These are phyloP conservation scores for Silene latifolia DNA, from an alignment of 148 eudicot genomes.

Conservation along the genomic window DNA sequence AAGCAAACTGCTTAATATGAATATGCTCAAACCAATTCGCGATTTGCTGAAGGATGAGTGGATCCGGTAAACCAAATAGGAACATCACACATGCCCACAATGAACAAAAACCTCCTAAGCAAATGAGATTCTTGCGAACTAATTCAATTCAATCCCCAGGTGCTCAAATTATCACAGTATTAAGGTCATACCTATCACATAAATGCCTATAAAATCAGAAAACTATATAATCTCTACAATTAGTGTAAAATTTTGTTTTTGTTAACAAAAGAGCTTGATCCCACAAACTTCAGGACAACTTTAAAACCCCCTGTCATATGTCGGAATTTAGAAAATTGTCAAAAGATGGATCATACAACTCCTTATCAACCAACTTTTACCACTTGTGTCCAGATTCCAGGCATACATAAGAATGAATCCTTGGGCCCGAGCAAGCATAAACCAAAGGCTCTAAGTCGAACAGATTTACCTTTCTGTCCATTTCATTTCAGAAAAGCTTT, in stretches of 20 bases:
- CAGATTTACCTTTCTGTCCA: too few species aligned
- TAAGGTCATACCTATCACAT: not conserved
- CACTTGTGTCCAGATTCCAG: not conserved
- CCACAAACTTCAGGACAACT: not conserved
- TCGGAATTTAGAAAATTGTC: not conserved
- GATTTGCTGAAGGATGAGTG: too few species aligned
- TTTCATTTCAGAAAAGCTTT: too few species aligned
- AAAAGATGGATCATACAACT: not conserved
- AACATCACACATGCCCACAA: not conserved
- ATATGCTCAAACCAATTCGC: too few species aligned
- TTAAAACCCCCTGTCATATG: not conserved
- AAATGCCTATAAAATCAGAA: not conserved
- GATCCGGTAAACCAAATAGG: not conserved
- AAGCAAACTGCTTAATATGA: too few species aligned
- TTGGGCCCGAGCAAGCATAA: not conserved
- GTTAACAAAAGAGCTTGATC: not conserved
- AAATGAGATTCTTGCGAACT: not conserved
- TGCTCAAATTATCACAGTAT: not conserved
- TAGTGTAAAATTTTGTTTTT: not conserved
- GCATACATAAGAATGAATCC: not conserved
- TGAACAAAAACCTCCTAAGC: not conserved
- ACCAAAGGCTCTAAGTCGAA: too few species aligned
- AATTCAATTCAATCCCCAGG: not conserved
- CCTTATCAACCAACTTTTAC: not conserved
- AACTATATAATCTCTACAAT: not conserved